Evolutionary conservation across 805 yeast species (phyloP).

Genomic region (Metschnikowia dekortorum): DNA sequence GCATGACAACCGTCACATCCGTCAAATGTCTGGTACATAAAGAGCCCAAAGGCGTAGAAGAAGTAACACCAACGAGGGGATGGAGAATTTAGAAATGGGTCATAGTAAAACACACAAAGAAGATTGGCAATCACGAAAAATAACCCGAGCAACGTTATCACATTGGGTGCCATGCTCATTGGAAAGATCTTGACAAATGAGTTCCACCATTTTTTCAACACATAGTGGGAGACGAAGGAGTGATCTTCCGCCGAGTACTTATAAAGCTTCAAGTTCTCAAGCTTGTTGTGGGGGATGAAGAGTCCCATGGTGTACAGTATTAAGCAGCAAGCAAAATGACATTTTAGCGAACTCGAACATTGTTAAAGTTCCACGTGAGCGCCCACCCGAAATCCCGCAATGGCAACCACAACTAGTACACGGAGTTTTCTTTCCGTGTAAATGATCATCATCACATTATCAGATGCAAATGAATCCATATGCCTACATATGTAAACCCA

Average conservation of each 20-base stretch:
- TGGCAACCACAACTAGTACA: background rate
- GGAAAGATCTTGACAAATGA: constrained; percentile 74
- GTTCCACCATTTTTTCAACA: constrained; percentile 81
- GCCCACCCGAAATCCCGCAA: background rate
- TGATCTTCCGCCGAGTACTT: constrained; percentile 76
- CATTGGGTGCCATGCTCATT: constrained; percentile 85
- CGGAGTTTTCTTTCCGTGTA: too few species aligned
- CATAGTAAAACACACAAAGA: constrained; percentile 60
- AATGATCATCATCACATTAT: background rate
- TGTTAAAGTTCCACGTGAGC: constrained; percentile 1
- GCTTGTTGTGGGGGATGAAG: constrained; percentile 52
- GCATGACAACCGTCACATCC: constrained; percentile 97
- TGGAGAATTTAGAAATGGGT: constrained; percentile 57
- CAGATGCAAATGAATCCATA: background rate
- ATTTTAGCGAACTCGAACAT: background rate
- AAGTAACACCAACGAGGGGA: constrained; percentile 76
- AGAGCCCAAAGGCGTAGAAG: constrained; percentile 75
- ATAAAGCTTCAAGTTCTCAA: constrained; percentile 52
- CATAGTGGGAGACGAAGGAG: constrained; percentile 67
- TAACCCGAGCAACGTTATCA: constrained; percentile 78
- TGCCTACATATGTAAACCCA: background rate
- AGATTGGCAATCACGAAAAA: constrained; percentile 64
- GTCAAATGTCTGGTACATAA: constrained; percentile 91
- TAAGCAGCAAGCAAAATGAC: background rate
- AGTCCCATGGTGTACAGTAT: constrained; percentile 49